Evolutionary conservation across 768 basidiomycete species (phyloP).

Genomic region (Rubroboletus pulcherrimus): DNA sequence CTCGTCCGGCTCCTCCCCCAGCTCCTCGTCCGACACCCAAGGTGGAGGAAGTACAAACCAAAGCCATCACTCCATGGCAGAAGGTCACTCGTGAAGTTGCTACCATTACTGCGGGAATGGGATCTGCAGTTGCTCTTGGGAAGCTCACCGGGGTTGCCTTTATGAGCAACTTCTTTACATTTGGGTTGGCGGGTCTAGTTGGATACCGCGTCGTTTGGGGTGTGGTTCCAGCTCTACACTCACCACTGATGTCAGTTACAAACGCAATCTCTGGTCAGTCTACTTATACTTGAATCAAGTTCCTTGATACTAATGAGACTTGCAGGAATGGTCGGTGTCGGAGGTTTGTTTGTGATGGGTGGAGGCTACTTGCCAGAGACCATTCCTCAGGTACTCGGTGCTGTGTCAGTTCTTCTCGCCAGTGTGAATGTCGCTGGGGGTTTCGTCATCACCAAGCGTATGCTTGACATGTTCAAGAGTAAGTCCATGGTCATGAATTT

Average conservation of each 20-base stretch:
- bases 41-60: constrained; percentile 39
- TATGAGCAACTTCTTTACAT: constrained; percentile 87
- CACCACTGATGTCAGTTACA: constrained; percentile 88
- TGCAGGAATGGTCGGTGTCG: constrained; percentile 71
- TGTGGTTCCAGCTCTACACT: constrained; percentile 83
- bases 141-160: constrained; percentile 78
- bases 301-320: background rate
- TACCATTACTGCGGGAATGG: constrained; percentile 73
- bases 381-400: constrained; percentile 74
- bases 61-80: constrained; percentile 82
- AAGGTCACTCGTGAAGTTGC: constrained; percentile 74
- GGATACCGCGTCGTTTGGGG: constrained; percentile 91
- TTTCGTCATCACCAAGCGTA: constrained; percentile 85
- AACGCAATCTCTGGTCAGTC: constrained; percentile 78
- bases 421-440: constrained; percentile 88
- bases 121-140: constrained; percentile 65
- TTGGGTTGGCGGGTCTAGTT: constrained; percentile 80
- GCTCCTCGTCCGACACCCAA: constrained; percentile 50
- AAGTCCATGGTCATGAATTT: constrained; percentile 15
- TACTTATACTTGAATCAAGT: constrained; percentile 6
- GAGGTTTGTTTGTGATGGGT: constrained; percentile 89
- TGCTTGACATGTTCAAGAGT: constrained; percentile 94
- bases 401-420: constrained; percentile 80
- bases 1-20: constrained; percentile 65
- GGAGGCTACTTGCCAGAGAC: constrained; percentile 82